phyloP scores from a whole-genome alignment of 495 filamentous ascomycete species.

The Penicillium cosmopolitanum region DNA sequence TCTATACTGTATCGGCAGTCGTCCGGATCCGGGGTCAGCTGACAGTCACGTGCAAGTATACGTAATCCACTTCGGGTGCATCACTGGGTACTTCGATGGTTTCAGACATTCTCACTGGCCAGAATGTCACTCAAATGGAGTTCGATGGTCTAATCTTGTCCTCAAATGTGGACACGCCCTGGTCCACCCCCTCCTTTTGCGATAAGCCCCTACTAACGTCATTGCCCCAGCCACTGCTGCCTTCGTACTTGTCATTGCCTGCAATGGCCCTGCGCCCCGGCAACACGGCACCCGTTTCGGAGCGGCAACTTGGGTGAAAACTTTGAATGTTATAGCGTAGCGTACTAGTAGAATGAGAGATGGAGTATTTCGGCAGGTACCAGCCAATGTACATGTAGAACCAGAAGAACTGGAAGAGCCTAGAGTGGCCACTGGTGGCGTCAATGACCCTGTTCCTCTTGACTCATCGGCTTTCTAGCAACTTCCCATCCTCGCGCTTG shows the following conservation, averaged over 20 bases:
- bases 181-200: slow-evolving; percentile 38
- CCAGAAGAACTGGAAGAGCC: too few species aligned
- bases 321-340: background rate
- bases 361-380: slow-evolving; percentile 6
- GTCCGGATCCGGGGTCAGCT: slow-evolving; percentile 21
- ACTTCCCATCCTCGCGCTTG: slow-evolving; percentile 18
- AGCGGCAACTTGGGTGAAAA: background rate
- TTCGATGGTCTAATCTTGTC: slow-evolving; percentile 2
- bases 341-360: background rate
- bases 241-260: background rate
- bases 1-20: background rate
- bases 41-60: slow-evolving; percentile 13
- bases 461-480: slow-evolving; percentile 37
- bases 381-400: background rate
- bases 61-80: background rate
- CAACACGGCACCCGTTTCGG: background rate
- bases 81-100: slow-evolving; percentile 11
- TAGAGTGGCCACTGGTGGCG: slow-evolving; percentile 25
- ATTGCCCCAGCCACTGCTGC: slow-evolving; percentile 19
- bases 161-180: background rate
- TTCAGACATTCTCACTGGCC: slow-evolving; percentile 1
- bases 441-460: slow-evolving; percentile 27
- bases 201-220: slow-evolving; percentile 35
- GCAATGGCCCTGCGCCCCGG: background rate
- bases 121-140: background rate